These are phyloP conservation scores for Agaricus subrufescens DNA, from an alignment of 768 basidiomycete genomes.

Conservation along the genomic window DNA sequence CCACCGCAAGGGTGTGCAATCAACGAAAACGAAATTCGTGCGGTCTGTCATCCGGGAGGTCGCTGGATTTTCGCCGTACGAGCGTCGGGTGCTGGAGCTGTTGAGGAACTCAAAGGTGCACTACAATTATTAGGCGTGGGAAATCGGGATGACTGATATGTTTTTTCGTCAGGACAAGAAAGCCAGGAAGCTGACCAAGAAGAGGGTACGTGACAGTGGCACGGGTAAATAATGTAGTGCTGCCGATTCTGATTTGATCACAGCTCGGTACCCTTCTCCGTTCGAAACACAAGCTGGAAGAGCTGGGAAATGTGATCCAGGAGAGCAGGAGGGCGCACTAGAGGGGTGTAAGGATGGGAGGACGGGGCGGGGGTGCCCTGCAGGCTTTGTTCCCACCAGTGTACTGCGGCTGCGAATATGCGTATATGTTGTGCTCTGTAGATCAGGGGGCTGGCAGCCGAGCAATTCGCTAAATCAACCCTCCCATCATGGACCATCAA, in stretches of 20 bases:
- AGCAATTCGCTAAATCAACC: too few species aligned
- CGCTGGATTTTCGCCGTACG: slow-evolving; percentile 95
- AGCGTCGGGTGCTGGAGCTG: slow-evolving; percentile 97
- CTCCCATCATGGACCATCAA: too few species aligned
- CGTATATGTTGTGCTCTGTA: not conserved
- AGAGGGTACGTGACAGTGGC: slow-evolving; percentile 65
- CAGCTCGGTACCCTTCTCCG: slow-evolving; percentile 97
- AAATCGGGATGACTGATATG: not conserved
- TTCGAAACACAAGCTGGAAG: slow-evolving; percentile 98
- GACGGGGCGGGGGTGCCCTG: too few species aligned
- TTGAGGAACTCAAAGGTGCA: slow-evolving; percentile 92
- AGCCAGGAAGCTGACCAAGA: slow-evolving; percentile 98
- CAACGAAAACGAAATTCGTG: slow-evolving; percentile 90
- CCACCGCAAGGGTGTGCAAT: slow-evolving; percentile 89
- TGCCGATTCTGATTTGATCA: not conserved
- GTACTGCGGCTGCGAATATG: not conserved
- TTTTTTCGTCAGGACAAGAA: slow-evolving; percentile 80
- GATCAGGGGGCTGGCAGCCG: too few species aligned
- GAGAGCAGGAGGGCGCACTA: slow-evolving; percentile 77
- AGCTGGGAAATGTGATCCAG: slow-evolving; percentile 87
- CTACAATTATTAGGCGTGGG: not conserved
- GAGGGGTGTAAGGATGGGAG: slow-evolving; percentile 5
- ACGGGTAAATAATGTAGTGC: too few species aligned
- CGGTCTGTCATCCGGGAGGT: slow-evolving; percentile 94
- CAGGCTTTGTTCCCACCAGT: too few species aligned